phyloP scores from a whole-genome alignment of 2,329 filamentous ascomycete species.

The Aspergillus jensenii region DNA sequence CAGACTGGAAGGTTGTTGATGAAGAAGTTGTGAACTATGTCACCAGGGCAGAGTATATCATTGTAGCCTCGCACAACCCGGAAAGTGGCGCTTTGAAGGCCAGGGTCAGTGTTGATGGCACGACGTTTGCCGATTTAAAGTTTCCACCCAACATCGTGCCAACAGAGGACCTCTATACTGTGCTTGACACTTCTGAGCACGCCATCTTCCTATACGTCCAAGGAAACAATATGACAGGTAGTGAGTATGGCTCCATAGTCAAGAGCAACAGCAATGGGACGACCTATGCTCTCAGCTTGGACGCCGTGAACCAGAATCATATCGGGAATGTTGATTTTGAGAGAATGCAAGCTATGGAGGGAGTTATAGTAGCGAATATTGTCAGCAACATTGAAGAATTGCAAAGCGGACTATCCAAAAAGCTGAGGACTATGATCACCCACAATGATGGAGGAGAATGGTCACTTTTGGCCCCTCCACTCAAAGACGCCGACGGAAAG shows the following conservation, averaged over 20 bases:
- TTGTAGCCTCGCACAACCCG: conserved; percentile 69
- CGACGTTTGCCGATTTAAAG: conserved; percentile 74
- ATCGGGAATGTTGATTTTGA: conserved; percentile 89
- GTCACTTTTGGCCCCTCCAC: conserved; percentile 72
- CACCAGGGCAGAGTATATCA: conserved; percentile 94
- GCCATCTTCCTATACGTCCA: conserved; percentile 93
- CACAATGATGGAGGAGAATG: conserved; percentile 95
- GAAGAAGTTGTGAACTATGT: conserved; percentile 80
- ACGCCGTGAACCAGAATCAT: conserved; percentile 76
- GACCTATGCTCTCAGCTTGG: conserved; percentile 81
- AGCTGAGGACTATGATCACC: conserved; percentile 85
- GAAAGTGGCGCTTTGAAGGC: conserved; percentile 72
- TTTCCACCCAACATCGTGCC: conserved; percentile 85
- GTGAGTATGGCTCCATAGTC: conserved; percentile 80
- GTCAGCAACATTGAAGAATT: conserved; percentile 72
- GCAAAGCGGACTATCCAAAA: conserved; percentile 64
- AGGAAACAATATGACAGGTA: conserved; percentile 64
- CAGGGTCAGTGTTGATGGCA: conserved; percentile 81
- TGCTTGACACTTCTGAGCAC: conserved; percentile 91
- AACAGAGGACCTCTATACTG: conserved; percentile 82
- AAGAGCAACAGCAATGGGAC: conserved; percentile 99
- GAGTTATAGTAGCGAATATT: conserved; percentile 82
- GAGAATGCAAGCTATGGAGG: conserved; percentile 89
- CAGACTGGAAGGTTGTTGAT: conserved; percentile 63
- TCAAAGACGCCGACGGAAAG: conserved; percentile 69